Percentiles rank a stretch among this genome's conserved stretches.
These are phyloP conservation scores for Volvox carteri DNA, from an alignment of 163 green algal species.

Conservation along the genomic window DNA sequence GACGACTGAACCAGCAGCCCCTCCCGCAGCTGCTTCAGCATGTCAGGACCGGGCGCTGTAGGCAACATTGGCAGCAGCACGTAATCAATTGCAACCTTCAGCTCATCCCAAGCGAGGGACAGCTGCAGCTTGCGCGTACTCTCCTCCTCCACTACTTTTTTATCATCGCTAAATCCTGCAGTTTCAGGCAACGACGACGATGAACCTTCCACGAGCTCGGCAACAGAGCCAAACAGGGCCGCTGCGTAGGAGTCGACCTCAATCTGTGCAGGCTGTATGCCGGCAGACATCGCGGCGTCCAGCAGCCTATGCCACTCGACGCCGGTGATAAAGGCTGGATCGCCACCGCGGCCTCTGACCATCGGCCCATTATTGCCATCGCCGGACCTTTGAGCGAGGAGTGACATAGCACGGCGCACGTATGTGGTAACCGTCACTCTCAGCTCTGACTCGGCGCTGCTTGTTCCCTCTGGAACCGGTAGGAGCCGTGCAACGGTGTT, in stretches of 20 bases:
- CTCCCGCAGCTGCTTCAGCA: background rate
- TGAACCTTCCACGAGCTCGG: background rate
- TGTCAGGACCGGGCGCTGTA: background rate
- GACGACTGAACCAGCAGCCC: slow-evolving; percentile 15
- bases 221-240: background rate
- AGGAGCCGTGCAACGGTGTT: too few species aligned
- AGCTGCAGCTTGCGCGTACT: background rate
- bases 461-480: background rate
- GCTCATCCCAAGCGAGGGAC: background rate
- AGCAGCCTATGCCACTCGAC: background rate
- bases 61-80: slow-evolving; percentile 49
- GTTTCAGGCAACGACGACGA: too few species aligned
- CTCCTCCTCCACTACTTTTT: background rate
- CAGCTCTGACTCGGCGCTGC: background rate
- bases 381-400: background rate
- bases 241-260: background rate
- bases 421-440: background rate
- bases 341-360: background rate
- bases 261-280: background rate
- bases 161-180: too few species aligned
- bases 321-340: background rate
- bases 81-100: background rate
- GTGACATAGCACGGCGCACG: background rate
- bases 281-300: background rate
- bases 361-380: too few species aligned